Percentiles rank a stretch among this genome's conserved stretches.
Conservation (phyloP, 2,329 filamentous ascomycete genomes). For the Penicillium sp. region DNA sequence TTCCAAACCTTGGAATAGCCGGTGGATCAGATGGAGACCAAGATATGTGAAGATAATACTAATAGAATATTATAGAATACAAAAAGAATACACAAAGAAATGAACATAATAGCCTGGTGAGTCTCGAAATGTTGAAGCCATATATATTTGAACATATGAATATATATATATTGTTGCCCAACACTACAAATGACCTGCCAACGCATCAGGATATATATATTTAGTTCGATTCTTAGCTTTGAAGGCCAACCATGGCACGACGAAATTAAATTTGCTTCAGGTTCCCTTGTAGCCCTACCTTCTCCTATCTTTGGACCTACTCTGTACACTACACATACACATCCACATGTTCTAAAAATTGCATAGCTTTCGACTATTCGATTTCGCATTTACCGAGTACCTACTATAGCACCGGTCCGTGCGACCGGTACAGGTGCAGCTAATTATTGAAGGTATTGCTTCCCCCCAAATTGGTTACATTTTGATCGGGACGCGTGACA, state of each 20-base stretch:
- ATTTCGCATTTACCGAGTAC: background rate
- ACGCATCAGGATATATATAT: constrained; percentile 16
- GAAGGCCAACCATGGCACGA: constrained; percentile 17
- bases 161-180: constrained; percentile 14
- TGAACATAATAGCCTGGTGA: no score
- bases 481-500: background rate
- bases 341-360: background rate
- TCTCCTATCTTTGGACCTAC: background rate
- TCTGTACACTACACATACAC: background rate
- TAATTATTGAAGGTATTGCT: constrained; percentile 5
- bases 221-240: background rate
- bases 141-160: background rate
- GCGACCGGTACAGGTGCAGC: background rate
- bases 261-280: background rate
- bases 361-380: background rate
- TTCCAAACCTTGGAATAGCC: constrained; percentile 11
- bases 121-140: background rate
- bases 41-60: background rate
- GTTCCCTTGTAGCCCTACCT: background rate
- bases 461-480: background rate
- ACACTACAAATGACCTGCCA: constrained; percentile 14
- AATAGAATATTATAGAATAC: no score
- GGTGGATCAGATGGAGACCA: constrained; percentile 13
- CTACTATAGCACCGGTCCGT: background rate
- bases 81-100: no score